A percentile compares a stretch with the other conserved stretches of the same genome.
These are phyloP conservation scores for Rhizopus delemar DNA, from an alignment of 371 early-diverging fungal genomes.

Conservation along the genomic window DNA sequence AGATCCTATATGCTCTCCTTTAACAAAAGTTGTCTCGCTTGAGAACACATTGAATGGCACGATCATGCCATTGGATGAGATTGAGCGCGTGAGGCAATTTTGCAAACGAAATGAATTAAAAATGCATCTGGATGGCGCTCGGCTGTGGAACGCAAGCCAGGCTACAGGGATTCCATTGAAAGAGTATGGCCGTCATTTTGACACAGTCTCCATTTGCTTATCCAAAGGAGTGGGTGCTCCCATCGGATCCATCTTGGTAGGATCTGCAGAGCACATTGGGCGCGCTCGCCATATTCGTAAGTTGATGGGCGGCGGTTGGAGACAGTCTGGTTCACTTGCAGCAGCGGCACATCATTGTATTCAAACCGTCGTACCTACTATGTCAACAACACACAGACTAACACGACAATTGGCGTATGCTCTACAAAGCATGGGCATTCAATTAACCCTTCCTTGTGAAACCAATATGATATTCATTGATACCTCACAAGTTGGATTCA, in stretches of 20 bases:
- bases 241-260: conserved; percentile 83
- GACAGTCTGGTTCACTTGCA: conserved; percentile 83
- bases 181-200: conserved; percentile 71
- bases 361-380: conserved; percentile 59
- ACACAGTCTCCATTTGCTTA: conserved; percentile 83
- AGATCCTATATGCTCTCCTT: conserved; percentile 27
- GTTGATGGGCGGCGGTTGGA: conserved; percentile 90
- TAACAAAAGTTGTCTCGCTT: conserved; percentile 64
- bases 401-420: conserved; percentile 62
- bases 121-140: conserved; percentile 87
- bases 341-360: conserved; percentile 72
- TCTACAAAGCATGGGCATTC: conserved; percentile 61
- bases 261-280: conserved; percentile 54
- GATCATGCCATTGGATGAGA: conserved; percentile 75
- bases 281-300: conserved; percentile 82
- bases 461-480: conserved; percentile 90
- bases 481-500: conserved; percentile 40
- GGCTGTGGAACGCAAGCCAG: conserved; percentile 85
- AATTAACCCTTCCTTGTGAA: conserved; percentile 63
- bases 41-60: conserved; percentile 89
- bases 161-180: conserved; percentile 69
- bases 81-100: conserved; percentile 59
- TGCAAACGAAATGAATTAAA: conserved; percentile 52
- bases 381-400: conserved; percentile 64
- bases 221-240: conserved; percentile 91